Evolutionary conservation across 768 basidiomycete genomes (phyloP), one percentile per base, ranked within the genome.

Genomic region (Hericium alpestre): DNA sequence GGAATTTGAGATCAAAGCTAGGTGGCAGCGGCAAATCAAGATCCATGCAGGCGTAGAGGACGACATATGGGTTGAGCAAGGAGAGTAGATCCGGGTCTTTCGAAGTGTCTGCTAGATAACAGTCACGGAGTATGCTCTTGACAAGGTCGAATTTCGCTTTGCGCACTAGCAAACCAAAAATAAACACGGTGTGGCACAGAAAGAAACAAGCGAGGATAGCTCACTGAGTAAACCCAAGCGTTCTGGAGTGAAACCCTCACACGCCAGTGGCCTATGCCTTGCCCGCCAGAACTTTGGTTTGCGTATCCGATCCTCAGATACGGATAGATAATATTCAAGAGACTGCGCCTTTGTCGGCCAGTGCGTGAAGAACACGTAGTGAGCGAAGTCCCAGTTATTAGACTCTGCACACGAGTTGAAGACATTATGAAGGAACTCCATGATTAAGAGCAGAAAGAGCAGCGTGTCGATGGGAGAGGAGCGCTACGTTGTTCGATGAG

Each of bases 31-130:
- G 58, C 12, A 56, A 11, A 32, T 61, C 55, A 53, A 59, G 58
- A n/a, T 61, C 60, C 58, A 61, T 56, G 50, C 58, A 55, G 11
- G 58, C 58, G 53, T 61, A 61, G 38, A 61, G 20, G 11, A 61
- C 53, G 20, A 51, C 55, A 20, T 61, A 61, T 32, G 60, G 60
- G 55, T 58, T 61, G 20, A 61, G 48, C 54, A 61, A 51, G 46
- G 38, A 39, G 22, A 53, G 58, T 27, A 59, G 51, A 13, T 18
- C 27, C 3, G 18, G n/a, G 38, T 38, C 27, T 10, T 32, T 15
- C 40, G 22, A 51, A 11, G 15, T 53, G 47, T 18, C 47, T 41
- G 27, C 54, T 56, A 23, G 32, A 43, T 23, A 47, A 13, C n/a
- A 53, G 48, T 40, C 32, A 22, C 50, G 57, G n/a, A 50, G 43